Percentiles rank a stretch among this genome's conserved stretches.
phyloP scores from a whole-genome alignment of 768 basidiomycete species.

The Amylocystis lapponica region DNA sequence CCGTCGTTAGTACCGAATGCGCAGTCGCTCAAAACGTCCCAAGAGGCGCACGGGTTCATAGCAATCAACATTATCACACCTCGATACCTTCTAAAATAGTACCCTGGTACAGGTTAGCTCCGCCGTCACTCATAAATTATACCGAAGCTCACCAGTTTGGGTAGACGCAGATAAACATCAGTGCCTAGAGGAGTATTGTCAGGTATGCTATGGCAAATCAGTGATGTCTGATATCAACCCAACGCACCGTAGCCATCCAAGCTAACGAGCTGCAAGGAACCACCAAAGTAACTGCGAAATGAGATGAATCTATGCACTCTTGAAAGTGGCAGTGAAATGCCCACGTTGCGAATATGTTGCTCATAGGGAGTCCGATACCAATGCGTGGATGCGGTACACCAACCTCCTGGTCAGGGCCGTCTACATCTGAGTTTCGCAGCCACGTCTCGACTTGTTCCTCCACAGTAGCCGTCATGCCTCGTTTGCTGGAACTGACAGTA shows the following conservation, averaged over 20 bases:
- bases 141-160: slow-evolving; percentile 53
- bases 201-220: slow-evolving; percentile 3
- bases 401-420: slow-evolving; percentile 36
- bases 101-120: slow-evolving; percentile 44
- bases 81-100: slow-evolving; percentile 85
- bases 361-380: slow-evolving; percentile 84
- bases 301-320: slow-evolving; percentile 1
- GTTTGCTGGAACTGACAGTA: slow-evolving; percentile 49
- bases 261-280: slow-evolving; percentile 71
- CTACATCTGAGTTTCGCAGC: slow-evolving; percentile 26
- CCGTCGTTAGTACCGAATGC: too few relatives aligned
- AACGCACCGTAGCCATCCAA: slow-evolving; percentile 78
- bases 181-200: slow-evolving; percentile 48
- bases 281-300: slow-evolving; percentile 62
- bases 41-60: too few relatives aligned
- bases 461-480: slow-evolving; percentile 72
- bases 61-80: too few relatives aligned
- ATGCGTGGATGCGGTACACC: slow-evolving; percentile 56
- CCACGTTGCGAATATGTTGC: slow-evolving; percentile 80
- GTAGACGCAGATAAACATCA: slow-evolving; percentile 76
- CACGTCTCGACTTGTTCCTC: slow-evolving; percentile 65
- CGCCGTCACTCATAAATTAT: neutral
- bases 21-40: too few relatives aligned
- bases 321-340: slow-evolving; percentile 15
- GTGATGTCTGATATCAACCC: too few relatives aligned